Percentiles rank a stretch among this genome's conserved stretches.
phyloP scores from a whole-genome alignment of 352 stramenopile species.

The Phytophthora sojae region DNA sequence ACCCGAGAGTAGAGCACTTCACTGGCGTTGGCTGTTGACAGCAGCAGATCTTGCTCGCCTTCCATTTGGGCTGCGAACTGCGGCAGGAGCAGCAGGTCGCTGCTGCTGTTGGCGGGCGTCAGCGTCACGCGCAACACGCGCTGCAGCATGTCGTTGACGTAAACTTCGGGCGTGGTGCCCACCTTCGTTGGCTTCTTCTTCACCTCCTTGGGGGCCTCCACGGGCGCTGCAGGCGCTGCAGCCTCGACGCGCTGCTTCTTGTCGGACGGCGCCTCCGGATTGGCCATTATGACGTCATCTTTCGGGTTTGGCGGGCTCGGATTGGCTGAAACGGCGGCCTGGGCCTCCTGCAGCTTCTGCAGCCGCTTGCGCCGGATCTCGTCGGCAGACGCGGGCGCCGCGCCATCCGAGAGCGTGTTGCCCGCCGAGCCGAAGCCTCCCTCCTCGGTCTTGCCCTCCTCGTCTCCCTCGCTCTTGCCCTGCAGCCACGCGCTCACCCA shows the following conservation, averaged over 20 bases:
- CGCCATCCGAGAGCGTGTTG: slow-evolving; percentile 28
- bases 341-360: slow-evolving; percentile 65
- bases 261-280: slow-evolving; percentile 14
- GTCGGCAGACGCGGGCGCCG: slow-evolving; percentile 44
- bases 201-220: slow-evolving; percentile 23
- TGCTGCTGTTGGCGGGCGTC: slow-evolving; percentile 27
- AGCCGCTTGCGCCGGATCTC: slow-evolving; percentile 71
- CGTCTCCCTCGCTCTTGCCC: slow-evolving; percentile 49
- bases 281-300: slow-evolving; percentile 34
- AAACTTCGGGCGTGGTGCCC: slow-evolving; percentile 47
- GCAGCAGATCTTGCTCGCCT: slow-evolving; percentile 30
- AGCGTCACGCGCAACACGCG: slow-evolving; percentile 75
- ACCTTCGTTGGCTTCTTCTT: slow-evolving; percentile 49
- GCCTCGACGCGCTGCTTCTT: slow-evolving; percentile 34
- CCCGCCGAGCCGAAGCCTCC: slow-evolving; percentile 14
- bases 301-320: slow-evolving; percentile 11
- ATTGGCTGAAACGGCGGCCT: slow-evolving; percentile 39
- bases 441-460: slow-evolving; percentile 49
- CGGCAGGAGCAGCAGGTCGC: slow-evolving; percentile 49
- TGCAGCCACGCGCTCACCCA: slow-evolving; percentile 70
- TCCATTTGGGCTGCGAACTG: slow-evolving; percentile 39
- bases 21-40: slow-evolving; percentile 53
- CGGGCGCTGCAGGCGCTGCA: neutral
- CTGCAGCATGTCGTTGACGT: slow-evolving; percentile 83
- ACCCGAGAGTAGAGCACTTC: slow-evolving; percentile 83